A percentile compares a stretch with the other conserved stretches of the same genome.
Evolutionary conservation across 257 asterid species (phyloP).

Genomic region (Solanum pennellii): DNA sequence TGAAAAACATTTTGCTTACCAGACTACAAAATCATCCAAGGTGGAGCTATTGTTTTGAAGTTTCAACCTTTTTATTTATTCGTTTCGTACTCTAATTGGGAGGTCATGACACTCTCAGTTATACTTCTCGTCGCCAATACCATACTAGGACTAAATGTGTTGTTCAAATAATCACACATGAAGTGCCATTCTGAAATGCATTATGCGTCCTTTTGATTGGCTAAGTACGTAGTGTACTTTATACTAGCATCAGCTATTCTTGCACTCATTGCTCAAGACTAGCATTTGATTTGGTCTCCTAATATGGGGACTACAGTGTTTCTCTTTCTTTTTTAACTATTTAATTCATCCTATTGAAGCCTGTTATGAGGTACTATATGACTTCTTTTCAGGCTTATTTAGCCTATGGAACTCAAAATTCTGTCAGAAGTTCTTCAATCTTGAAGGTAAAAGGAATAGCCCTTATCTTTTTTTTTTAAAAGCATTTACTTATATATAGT

Average conservation of each 20-base stretch:
- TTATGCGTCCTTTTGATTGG: background rate
- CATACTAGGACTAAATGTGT: background rate
- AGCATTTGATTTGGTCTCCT: background rate
- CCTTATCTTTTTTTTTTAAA: background rate
- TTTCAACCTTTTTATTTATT: background rate
- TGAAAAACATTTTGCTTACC: background rate
- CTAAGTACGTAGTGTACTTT: background rate
- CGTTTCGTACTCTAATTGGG: background rate
- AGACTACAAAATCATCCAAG: background rate
- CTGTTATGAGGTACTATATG: background rate
- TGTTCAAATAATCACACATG: background rate
- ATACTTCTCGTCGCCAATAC: background rate
- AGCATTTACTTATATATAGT: background rate
- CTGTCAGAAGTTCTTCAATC: conserved; percentile 47
- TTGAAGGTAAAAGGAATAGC: conserved; percentile 40
- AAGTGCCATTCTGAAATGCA: background rate
- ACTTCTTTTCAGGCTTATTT: conserved; percentile 60
- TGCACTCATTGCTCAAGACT: background rate
- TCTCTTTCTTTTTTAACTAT: background rate
- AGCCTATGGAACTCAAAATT: conserved; percentile 78
- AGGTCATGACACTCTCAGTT: background rate
- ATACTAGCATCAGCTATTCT: background rate
- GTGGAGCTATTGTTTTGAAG: background rate
- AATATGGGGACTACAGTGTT: background rate
- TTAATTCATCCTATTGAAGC: background rate